A percentile compares a stretch with the other conserved stretches of the same genome.
phyloP scores from a whole-genome alignment of 2,329 filamentous ascomycete species.

The Metarhizium sp. region DNA sequence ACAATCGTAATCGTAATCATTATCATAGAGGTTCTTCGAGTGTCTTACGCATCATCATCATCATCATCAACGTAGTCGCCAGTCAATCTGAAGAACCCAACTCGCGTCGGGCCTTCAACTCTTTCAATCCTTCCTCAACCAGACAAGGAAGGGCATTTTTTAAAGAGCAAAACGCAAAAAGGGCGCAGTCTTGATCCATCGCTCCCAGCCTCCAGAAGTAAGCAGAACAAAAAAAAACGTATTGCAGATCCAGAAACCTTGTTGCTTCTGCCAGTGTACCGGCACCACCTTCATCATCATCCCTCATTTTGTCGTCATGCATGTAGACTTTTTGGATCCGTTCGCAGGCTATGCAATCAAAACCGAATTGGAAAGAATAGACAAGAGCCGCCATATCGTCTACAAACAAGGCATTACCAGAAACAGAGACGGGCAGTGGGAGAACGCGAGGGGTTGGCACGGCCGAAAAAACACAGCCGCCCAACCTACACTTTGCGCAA shows the following conservation, averaged over 20 bases:
- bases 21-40: slow-evolving; percentile 1
- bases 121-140: not conserved
- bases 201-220: not conserved
- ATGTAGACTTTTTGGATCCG: not conserved
- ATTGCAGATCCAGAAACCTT: not conserved
- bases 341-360: slow-evolving; percentile 3
- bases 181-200: not conserved
- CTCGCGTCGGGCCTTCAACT: slow-evolving; percentile 1
- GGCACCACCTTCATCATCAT: not conserved
- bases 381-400: not conserved
- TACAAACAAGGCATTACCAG: not conserved
- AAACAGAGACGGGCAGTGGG: not conserved
- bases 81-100: not conserved
- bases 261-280: not conserved
- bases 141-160: not conserved
- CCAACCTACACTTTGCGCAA: not conserved
- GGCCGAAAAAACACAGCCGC: not conserved
- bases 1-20: not conserved
- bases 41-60: slow-evolving; percentile 1
- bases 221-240: not conserved
- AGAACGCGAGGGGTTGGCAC: not conserved
- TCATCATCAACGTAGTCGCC: not conserved
- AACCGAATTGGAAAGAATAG: not conserved
- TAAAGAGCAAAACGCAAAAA: not conserved
- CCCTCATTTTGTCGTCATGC: not conserved